These are phyloP conservation scores for Bertia moriformis DNA, from an alignment of 2,329 filamentous ascomycete genomes.

Conservation along the genomic window DNA sequence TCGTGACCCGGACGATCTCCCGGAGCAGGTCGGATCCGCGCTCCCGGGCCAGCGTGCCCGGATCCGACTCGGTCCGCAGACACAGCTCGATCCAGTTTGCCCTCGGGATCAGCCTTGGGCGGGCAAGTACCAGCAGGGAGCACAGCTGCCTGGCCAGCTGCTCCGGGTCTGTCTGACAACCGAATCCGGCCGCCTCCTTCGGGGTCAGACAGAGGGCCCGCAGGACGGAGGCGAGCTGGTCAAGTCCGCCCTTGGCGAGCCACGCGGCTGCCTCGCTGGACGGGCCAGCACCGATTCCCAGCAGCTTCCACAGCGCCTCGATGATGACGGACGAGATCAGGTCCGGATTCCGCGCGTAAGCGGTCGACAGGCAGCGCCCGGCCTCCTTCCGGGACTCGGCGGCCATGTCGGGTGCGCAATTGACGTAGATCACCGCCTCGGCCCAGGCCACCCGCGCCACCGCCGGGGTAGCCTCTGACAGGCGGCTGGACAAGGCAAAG, in stretches of 20 bases:
- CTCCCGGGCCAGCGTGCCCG: conserved; percentile 58
- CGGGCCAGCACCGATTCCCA: conserved; percentile 47
- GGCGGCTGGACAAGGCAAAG: conserved; percentile 38
- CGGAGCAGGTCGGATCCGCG: conserved; percentile 50
- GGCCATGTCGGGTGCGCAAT: conserved; percentile 47
- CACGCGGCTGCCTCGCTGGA: conserved; percentile 66
- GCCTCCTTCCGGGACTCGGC: conserved; percentile 50
- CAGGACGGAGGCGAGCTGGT: conserved; percentile 45
- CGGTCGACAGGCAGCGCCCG: conserved; percentile 40
- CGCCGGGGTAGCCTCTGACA: conserved; percentile 32
- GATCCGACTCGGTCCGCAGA: conserved; percentile 66
- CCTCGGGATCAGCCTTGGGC: conserved; percentile 61
- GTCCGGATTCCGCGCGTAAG: conserved; percentile 46
- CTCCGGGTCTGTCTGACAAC: conserved; percentile 25
- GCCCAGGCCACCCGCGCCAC: conserved; percentile 62
- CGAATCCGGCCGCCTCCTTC: conserved; percentile 29
- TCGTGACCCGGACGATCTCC: conserved; percentile 42
- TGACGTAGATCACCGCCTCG: conserved; percentile 68
- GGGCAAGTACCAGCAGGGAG: conserved; percentile 65
- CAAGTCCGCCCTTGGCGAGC: conserved; percentile 46
- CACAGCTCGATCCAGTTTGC: conserved; percentile 82
- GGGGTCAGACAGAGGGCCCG: conserved; percentile 47
- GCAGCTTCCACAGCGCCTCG: conserved; percentile 67
- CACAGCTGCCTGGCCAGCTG: conserved; percentile 58
- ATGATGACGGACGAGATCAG: conserved; percentile 50